A percentile compares a stretch with the other conserved stretches of the same genome.
phyloP scores from a whole-genome alignment of 2,329 filamentous ascomycete species.

The Pestalotiopsis sp. region DNA sequence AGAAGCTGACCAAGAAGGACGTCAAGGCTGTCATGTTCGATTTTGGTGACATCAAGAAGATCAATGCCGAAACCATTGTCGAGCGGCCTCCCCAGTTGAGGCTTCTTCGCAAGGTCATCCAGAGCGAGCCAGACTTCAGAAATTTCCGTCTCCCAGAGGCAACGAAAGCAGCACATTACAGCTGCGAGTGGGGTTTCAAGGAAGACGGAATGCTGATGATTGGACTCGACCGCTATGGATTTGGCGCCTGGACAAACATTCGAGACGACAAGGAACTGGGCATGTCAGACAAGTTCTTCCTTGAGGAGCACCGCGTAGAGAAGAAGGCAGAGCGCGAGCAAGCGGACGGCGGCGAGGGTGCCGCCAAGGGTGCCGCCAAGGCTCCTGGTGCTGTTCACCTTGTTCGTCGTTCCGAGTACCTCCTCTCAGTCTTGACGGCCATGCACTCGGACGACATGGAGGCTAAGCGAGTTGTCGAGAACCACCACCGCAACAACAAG shows the following conservation, averaged over 20 bases:
- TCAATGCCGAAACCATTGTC: slow-evolving; percentile 94
- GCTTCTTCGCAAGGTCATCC: slow-evolving; percentile 75
- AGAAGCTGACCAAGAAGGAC: slow-evolving; percentile 91
- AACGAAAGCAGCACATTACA: slow-evolving; percentile 89
- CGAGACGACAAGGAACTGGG: slow-evolving; percentile 87
- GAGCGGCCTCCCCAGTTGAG: slow-evolving; percentile 89
- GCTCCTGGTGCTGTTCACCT: slow-evolving; percentile 97
- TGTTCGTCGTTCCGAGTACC: slow-evolving; percentile 90
- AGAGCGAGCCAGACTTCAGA: slow-evolving; percentile 68
- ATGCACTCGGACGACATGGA: slow-evolving; percentile 78
- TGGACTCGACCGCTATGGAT: slow-evolving; percentile 90
- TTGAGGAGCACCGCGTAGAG: slow-evolving; percentile 97
- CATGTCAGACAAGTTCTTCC: slow-evolving; percentile 87
- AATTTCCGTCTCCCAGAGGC: slow-evolving; percentile 89
- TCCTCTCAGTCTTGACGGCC: slow-evolving; percentile 89
- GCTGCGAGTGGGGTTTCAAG: slow-evolving; percentile 86
- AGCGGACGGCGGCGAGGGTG: slow-evolving; percentile 45
- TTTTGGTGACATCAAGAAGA: slow-evolving; percentile 87
- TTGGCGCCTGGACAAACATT: slow-evolving; percentile 93
- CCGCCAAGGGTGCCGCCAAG: slow-evolving; percentile 72
- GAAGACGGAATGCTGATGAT: slow-evolving; percentile 98
- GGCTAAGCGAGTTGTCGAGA: slow-evolving; percentile 81
- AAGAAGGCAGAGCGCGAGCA: slow-evolving; percentile 92
- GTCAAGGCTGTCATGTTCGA: slow-evolving; percentile 97
- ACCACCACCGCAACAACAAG: slow-evolving; percentile 94